Base-by-base conservation (phyloP, 352 stramenopile genomes). In the Phytopythium ostracodes region DNA sequence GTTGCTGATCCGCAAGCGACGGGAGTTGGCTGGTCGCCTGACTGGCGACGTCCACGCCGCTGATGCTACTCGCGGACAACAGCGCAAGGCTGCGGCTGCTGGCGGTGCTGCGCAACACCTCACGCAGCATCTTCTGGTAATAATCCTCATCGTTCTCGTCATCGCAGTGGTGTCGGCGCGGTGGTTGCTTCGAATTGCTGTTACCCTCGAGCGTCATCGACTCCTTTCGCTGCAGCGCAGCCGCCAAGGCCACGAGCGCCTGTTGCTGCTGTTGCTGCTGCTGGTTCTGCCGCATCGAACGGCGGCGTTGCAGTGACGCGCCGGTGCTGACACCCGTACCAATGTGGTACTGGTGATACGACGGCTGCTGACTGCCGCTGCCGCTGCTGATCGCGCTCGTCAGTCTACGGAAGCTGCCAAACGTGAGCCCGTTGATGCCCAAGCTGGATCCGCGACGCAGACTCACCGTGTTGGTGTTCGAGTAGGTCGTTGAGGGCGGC, bases 41-140 rank as follows among this genome's bases (percentile, higher is more conserved):
- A 24, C 35, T 50, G 36, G 56, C 58, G 15, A 47, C 57, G 27
- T 72, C 66, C 56, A 58, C 65, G 15, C 55, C 50, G 61, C 60
- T 69, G 52, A 70, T 77, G 59, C 76, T 84, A 64, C 76, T 82
- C 12, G 72, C 68, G 7, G 77, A 84, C 31, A 58, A 14, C 12
- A 84, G 60, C n/a, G 63, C 68, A 51, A 79, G 72, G 57, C 75
- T 81, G 27, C 73, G 49, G 22, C 61, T 78, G 65, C 77, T 85
- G 55, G 76, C 83, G 40, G 77, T 77, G 65, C 81, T 79, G 47
- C 76, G 73, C 49, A 91, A 55, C 54, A 88, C 85, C 25, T 75
- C 79, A 46, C 87, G 74, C 47, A 91, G 66, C 51, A 81, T 43
- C 24, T 73, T 72, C 49, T 89, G 75, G 64, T 91, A 91, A 60